Evolutionary conservation across 2,329 filamentous ascomycete species (phyloP), one percentile per base, ranked within the genome.

Genomic region (Neocatenulostroma microsporum): DNA sequence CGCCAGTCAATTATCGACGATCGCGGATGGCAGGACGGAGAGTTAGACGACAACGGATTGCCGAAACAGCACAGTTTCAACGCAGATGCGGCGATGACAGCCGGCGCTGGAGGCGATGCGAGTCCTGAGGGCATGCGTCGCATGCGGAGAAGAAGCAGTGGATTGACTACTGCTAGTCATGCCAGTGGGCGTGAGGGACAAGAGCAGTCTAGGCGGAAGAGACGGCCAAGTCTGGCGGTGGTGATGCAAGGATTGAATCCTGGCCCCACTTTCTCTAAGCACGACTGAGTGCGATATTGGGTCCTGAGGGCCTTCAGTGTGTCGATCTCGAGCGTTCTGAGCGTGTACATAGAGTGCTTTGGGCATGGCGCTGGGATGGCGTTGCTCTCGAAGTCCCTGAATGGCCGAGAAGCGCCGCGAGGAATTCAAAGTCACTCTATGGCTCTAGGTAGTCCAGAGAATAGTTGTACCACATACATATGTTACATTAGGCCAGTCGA

Each of bases 1-100:
- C 2, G 42, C 46, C 4, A 40, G 46, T 20, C 62, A 62, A 17
- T 57, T 69, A 8, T 23, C 38, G 23, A 40, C 27, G 45, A 13
- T 27, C 25, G 15, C 34, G 42, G 12, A 44, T 53, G 50, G 51
- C 37, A 52, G 30, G 40, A 50, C 8, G 45, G 44, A 11, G 50
- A 55, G 19, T 40, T 55, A 11, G 53, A 57, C 30, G 37, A 50
- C n/a, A 37, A 35, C 11, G 53, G 53, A 12, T 39, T 53, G 25
- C 54, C 47, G 8, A 42, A 34, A 14, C 49, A 52, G 40, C 49
- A 55, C 31, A 42, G 42, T 4, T 13, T 21, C n/a, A 26, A 31
- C 3, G 37, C 19, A 10, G 20, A 29, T 19, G n/a, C 19, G 11
- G 39, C 44, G 8, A 48, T 45, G 46, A 37, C 41, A 8, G 41